phyloP scores from a whole-genome alignment of 768 basidiomycete genomes.

The Boletus bicolor region DNA sequence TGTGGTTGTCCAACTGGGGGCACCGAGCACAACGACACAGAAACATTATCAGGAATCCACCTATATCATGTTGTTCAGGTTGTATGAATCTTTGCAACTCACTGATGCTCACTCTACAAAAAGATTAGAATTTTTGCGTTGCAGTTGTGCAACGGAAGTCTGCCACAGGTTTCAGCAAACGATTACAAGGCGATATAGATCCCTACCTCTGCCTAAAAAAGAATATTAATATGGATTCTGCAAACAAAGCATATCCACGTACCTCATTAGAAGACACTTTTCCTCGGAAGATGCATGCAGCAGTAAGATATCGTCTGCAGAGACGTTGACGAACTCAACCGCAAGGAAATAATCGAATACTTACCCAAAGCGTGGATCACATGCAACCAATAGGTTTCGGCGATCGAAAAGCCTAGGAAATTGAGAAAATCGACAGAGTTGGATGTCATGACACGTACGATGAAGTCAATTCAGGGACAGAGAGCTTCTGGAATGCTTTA shows the following conservation, averaged over 20 bases:
- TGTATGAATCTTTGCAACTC: not conserved
- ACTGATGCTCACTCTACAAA: constrained; percentile 69
- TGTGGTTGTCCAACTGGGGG: constrained; percentile 78
- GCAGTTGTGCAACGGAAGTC: constrained; percentile 70
- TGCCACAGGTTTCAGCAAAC: constrained; percentile 30
- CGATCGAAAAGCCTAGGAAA: constrained; percentile 68
- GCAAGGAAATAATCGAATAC: not conserved
- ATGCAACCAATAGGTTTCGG: constrained; percentile 76
- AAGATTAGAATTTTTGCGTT: constrained; percentile 65
- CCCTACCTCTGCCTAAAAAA: constrained; percentile 51
- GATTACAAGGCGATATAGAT: not conserved
- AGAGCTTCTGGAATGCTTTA: constrained; percentile 55
- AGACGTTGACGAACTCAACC: not conserved
- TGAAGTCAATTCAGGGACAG: constrained; percentile 67
- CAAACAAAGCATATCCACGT: constrained; percentile 26
- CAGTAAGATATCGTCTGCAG: constrained; percentile 77
- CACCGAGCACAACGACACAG: constrained; percentile 76
- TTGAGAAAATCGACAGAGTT: not conserved
- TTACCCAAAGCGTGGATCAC: constrained; percentile 75
- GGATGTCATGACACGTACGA: constrained; percentile 46
- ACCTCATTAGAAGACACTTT: constrained; percentile 79
- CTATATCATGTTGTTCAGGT: constrained; percentile 33
- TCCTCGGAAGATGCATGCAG: constrained; percentile 85
- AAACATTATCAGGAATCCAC: constrained; percentile 91
- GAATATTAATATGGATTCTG: not conserved